Conservation (phyloP, 176 grass and related monocot genomes). For the Carex kokanica region DNA sequence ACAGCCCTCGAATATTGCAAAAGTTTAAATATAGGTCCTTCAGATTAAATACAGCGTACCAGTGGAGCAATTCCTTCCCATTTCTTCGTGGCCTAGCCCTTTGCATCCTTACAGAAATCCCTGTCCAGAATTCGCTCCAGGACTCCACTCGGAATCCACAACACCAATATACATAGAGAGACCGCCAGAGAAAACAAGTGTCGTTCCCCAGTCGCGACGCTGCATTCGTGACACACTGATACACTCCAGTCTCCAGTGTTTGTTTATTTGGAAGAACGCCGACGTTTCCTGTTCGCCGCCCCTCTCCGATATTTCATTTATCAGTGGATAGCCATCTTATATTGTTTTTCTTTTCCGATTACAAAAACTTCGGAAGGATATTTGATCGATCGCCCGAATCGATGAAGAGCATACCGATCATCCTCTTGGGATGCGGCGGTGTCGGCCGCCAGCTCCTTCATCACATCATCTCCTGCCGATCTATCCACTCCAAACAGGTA, state of each 20-base stretch:
- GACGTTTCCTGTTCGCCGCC: not conserved
- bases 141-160: not conserved
- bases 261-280: not conserved
- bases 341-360: not conserved
- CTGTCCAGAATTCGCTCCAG: not conserved
- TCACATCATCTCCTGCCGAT: constrained; percentile 59
- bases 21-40: too few relatives aligned
- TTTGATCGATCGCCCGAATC: not conserved
- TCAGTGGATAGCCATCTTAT: not conserved
- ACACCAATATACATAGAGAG: not conserved
- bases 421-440: constrained; percentile 83
- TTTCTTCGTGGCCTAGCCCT: not conserved
- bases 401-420: constrained; percentile 52
- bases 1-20: too few relatives aligned
- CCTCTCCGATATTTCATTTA: not conserved
- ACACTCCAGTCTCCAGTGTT: not conserved
- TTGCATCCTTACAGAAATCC: not conserved
- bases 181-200: not conserved
- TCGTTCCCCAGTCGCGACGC: not conserved
- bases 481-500: constrained; percentile 67
- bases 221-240: not conserved
- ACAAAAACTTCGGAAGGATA: not conserved
- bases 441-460: constrained; percentile 81
- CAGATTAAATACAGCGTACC: too few relatives aligned
- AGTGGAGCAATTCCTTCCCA: too few relatives aligned